These are phyloP conservation scores for Nicotiana undulata DNA, from an alignment of 257 asterid genomes.

Conservation along the genomic window DNA sequence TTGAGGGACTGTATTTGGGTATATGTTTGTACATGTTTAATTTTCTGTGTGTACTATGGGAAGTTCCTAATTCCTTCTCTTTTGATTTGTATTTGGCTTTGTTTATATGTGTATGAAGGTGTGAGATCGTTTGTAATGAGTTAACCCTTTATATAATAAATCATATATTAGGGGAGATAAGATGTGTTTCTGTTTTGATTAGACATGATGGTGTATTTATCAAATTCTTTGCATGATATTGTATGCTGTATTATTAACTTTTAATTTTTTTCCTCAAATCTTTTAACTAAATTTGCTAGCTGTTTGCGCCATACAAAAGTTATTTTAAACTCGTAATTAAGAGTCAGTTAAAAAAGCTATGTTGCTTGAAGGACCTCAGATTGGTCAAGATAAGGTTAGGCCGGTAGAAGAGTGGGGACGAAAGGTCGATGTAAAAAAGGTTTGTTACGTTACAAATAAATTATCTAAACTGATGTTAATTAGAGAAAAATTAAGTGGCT, in stretches of 20 bases:
- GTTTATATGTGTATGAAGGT: neutral
- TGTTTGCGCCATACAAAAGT: neutral
- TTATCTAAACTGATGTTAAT: no score
- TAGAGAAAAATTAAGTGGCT: no score
- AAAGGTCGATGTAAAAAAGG: neutral
- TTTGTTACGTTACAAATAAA: no score
- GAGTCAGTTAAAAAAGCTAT: neutral
- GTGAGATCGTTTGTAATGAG: conserved; percentile 2
- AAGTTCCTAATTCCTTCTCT: neutral
- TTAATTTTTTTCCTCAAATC: neutral
- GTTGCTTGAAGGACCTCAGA: neutral
- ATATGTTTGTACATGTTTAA: neutral
- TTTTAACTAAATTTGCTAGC: neutral
- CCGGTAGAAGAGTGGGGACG: neutral
- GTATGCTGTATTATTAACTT: neutral
- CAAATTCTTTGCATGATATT: neutral
- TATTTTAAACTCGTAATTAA: neutral
- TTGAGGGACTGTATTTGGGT: neutral
- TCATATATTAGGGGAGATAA: neutral
- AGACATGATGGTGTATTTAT: conserved; percentile 1
- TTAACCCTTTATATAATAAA: neutral
- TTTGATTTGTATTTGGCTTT: neutral
- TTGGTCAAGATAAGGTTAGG: neutral
- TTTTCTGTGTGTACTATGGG: neutral
- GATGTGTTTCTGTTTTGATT: neutral